phyloP scores from a whole-genome alignment of 1,284 basidiomycete genomes.

The Ceratobasidium sp. region DNA sequence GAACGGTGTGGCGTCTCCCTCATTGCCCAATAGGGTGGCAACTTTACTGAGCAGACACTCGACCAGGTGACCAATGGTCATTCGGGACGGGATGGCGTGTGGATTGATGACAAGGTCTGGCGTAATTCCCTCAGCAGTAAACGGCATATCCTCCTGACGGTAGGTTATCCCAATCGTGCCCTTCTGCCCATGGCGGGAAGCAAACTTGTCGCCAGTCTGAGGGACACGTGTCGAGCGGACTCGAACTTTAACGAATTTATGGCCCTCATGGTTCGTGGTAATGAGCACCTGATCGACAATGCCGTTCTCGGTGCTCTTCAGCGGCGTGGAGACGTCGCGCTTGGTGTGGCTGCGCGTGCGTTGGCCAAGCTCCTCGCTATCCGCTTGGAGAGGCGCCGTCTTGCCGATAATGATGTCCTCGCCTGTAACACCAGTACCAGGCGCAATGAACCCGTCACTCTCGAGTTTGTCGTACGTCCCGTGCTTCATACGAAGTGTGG shows the following conservation, averaged over 20 bases:
- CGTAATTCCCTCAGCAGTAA: slow-evolving; percentile 94
- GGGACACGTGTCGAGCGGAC: slow-evolving; percentile 95
- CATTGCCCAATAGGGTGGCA: slow-evolving; percentile 93
- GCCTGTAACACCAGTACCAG: slow-evolving; percentile 93
- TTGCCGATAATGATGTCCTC: slow-evolving; percentile 99
- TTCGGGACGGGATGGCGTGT: slow-evolving; percentile 99
- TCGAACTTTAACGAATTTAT: slow-evolving; percentile 99
- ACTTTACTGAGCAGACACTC: slow-evolving; percentile 98
- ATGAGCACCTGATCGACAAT: slow-evolving; percentile 98
- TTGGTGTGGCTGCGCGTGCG: slow-evolving; percentile 89
- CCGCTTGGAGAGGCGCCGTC: slow-evolving; percentile 95
- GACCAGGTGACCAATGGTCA: slow-evolving; percentile 99
- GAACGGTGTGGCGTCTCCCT: slow-evolving; percentile 98
- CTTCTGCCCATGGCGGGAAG: slow-evolving; percentile 99
- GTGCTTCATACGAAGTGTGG: slow-evolving; percentile 96
- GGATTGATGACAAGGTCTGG: slow-evolving; percentile 99
- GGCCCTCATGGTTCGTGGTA: slow-evolving; percentile 94
- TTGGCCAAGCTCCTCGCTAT: slow-evolving; percentile 97
- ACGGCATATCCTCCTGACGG: slow-evolving; percentile 99
- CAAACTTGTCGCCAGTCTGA: slow-evolving; percentile 99
- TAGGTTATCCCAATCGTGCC: slow-evolving; percentile 99
- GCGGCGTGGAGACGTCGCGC: slow-evolving; percentile 95
- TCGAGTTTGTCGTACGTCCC: slow-evolving; percentile 99
- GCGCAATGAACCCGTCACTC: slow-evolving; percentile 93
- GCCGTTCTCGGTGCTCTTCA: slow-evolving; percentile 98